Conservation (phyloP, 1,284 basidiomycete species). For the Anthracocystis panici-leucophaei region DNA sequence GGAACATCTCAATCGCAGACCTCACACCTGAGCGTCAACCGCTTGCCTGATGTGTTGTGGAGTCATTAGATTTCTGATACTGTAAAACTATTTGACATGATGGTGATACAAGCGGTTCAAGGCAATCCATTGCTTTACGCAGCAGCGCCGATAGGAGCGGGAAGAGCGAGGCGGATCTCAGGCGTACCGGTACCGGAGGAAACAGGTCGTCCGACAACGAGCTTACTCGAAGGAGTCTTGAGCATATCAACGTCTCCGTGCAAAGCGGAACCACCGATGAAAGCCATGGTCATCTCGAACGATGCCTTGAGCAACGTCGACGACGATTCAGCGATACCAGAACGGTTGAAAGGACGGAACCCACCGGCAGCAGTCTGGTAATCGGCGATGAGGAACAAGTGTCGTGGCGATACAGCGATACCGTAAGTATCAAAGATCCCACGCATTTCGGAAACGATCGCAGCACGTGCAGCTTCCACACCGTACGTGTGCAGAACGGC, state of each 20-base stretch:
- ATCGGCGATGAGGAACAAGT: constrained; percentile 96
- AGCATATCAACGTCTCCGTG: constrained; percentile 95
- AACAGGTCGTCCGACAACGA: constrained; percentile 76
- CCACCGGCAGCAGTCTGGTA: constrained; percentile 98
- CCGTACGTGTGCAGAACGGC: constrained; percentile 88
- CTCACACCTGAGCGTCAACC: too few relatives aligned
- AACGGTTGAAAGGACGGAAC: constrained; percentile 97
- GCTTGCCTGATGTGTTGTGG: background rate
- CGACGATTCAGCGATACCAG: constrained; percentile 88
- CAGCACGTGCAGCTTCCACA: constrained; percentile 71
- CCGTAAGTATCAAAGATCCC: constrained; percentile 94
- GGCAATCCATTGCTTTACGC: constrained; percentile 2
- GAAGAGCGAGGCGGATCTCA: constrained; percentile 54
- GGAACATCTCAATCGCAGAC: too few relatives aligned
- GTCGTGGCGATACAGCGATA: constrained; percentile 93
- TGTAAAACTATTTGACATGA: constrained; percentile 31
- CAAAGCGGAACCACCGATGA: constrained; percentile 92
- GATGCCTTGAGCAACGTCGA: constrained; percentile 96
- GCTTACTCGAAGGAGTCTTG: constrained; percentile 86
- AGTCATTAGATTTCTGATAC: background rate
- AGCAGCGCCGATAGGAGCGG: constrained; percentile 33
- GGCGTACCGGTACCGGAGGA: constrained; percentile 63
- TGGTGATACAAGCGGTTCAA: constrained; percentile 11
- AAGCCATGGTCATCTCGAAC: constrained; percentile 95
- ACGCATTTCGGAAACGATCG: constrained; percentile 79